Base-by-base conservation (phyloP, 495 filamentous ascomycete species). In the Podospora didyma region DNA sequence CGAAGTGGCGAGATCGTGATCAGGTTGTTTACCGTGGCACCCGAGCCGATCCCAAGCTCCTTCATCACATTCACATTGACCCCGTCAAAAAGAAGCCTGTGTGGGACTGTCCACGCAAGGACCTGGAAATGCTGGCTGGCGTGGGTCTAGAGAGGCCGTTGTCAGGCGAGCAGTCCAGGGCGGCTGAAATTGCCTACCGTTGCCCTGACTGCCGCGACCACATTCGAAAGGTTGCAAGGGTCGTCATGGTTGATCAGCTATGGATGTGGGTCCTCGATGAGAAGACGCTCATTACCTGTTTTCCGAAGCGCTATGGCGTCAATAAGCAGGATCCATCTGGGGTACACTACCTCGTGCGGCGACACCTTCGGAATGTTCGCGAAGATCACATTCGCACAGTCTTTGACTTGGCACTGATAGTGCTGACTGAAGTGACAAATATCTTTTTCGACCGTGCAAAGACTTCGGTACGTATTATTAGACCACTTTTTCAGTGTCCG, bases 201-300 rank as follows among this genome's bases (percentile, higher is more conserved):
- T 74, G 72, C 11, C 21, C 58, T 0, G 54, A 70, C 10, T 75
- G 73, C 22, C 59, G 26, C 16, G 59, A 58, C n/a, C 66, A 75
- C 17, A 72, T 74, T 11, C 61, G 58, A 10, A 73, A 75, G 19
- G 74, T 85, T 7, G 77, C 83, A 0, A 82, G 85, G 54, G 77
- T 89, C 17, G 78, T 89, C 66, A 90, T 89, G 87, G 86, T 88
- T 1, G 87, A 89, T 58, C 86, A 89, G 61, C 71, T 89, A 2
- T 89, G 86, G 86, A 80, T 89, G 76, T 89, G 85, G 85, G 78
- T 89, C 28, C 59, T 89, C 2, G 85, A 87, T 21, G 78, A 79
- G 14, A 51, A 83, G 19, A 75, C 87, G 22, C 81, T 90, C 35
- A 80, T 90, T 17, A 88, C 87, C 0, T 78, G 78, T 45, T 90